Conservation (phyloP, 176 grass and related monocot species). For the Carex myosuroides region DNA sequence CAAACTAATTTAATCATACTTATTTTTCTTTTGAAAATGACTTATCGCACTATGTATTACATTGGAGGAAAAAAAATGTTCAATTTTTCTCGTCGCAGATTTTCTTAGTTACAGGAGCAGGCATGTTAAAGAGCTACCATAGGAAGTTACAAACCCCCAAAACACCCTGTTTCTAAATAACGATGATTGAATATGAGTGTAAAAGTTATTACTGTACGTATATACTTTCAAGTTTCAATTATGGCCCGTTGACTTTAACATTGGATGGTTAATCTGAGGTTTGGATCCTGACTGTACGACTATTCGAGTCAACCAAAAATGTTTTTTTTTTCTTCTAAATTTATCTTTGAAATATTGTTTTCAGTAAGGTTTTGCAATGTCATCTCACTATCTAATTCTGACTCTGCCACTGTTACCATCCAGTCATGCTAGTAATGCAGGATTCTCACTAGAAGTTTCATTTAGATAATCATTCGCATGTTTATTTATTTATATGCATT, state of each 20-base stretch:
- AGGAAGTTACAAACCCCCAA: not conserved
- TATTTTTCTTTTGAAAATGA: not conserved
- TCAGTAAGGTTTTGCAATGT: not conserved
- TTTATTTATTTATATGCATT: not conserved
- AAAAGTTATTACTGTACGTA: not conserved
- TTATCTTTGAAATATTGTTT: not conserved
- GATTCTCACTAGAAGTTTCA: not conserved
- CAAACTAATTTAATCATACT: not conserved
- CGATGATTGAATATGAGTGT: not conserved
- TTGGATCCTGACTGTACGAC: not conserved
- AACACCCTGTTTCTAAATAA: not conserved
- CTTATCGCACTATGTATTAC: not conserved
- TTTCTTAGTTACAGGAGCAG: not conserved
- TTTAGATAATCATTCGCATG: not conserved
- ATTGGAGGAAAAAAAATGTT: not conserved
- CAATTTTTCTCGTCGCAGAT: not conserved
- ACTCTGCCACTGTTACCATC: not conserved
- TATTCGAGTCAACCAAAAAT: not conserved
- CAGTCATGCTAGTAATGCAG: not conserved
- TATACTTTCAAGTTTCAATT: not conserved
- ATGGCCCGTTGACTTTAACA: not conserved
- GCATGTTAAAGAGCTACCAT: not conserved
- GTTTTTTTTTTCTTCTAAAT: not conserved
- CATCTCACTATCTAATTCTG: not conserved
- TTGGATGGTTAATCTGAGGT: constrained; percentile 3